Conservation (phyloP, 2,329 filamentous ascomycete genomes). For the Diaporthe longicolla region DNA sequence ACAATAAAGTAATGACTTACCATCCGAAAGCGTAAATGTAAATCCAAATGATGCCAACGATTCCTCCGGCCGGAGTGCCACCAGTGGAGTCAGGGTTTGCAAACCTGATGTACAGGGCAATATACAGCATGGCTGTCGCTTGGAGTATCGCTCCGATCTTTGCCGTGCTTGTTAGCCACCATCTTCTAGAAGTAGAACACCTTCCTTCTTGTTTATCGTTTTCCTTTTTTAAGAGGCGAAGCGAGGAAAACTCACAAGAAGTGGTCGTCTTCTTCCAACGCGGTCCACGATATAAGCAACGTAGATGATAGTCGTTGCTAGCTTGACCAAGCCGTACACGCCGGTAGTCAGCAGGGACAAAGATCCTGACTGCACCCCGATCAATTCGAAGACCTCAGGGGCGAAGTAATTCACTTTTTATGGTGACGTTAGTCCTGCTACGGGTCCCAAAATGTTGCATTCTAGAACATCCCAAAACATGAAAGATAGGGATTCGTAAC, state of each 20-base stretch:
- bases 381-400: conserved; percentile 56
- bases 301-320: conserved; percentile 46
- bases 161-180: neutral
- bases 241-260: conserved; percentile 39
- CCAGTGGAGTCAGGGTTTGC: conserved; percentile 49
- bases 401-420: conserved; percentile 55
- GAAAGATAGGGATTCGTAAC: too few species aligned
- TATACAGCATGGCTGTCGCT: conserved; percentile 49
- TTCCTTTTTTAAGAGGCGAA: too few species aligned
- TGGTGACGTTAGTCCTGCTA: too few species aligned
- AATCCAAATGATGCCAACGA: conserved; percentile 56
- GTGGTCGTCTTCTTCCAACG: conserved; percentile 49
- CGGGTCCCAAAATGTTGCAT: too few species aligned
- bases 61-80: conserved; percentile 56
- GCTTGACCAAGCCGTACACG: conserved; percentile 48
- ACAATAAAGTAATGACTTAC: conserved; percentile 26
- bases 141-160: conserved; percentile 45
- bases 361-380: conserved; percentile 51
- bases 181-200: neutral
- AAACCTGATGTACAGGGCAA: conserved; percentile 53
- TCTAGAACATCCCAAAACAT: too few species aligned
- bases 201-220: neutral
- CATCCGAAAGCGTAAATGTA: conserved; percentile 51
- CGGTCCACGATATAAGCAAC: conserved; percentile 46
- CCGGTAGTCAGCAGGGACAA: conserved; percentile 54